These are phyloP conservation scores for Acer yangbiense DNA, from an alignment of 345 rosid genomes.

Conservation along the genomic window DNA sequence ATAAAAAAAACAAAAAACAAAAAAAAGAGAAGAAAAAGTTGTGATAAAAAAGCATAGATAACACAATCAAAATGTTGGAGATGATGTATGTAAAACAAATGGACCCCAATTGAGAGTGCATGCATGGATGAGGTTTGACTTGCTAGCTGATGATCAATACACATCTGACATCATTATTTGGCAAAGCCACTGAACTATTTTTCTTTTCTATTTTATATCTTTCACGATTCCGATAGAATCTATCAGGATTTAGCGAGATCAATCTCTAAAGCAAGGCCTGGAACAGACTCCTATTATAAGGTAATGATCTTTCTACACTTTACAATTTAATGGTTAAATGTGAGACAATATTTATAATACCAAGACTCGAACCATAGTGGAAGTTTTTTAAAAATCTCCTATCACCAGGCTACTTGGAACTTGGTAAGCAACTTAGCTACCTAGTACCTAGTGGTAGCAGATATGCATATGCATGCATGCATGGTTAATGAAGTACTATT, in stretches of 20 bases:
- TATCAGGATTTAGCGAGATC: no score
- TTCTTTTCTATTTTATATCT: no score
- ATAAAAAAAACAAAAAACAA: neutral
- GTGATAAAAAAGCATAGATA: constrained; percentile 2
- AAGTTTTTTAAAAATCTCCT: no score
- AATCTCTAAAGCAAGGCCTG: no score
- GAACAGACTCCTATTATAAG: no score
- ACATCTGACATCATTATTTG: constrained; percentile 45
- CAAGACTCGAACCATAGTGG: no score
- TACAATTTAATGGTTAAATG: no score
- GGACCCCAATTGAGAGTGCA: constrained; percentile 36
- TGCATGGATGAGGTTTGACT: constrained; percentile 59
- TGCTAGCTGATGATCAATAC: constrained; percentile 27
- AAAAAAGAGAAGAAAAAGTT: neutral
- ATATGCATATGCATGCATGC: neutral
- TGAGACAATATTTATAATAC: no score
- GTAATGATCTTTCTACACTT: no score
- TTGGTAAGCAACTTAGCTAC: no score
- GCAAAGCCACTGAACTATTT: constrained; percentile 9
- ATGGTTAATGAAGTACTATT: neutral
- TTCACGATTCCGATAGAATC: no score
- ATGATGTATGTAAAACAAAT: constrained; percentile 3
- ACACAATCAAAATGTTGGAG: constrained; percentile 5
- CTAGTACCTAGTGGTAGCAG: neutral
- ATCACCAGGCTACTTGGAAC: no score